phyloP scores from a whole-genome alignment of 2,329 filamentous ascomycete species.

The Aspergillus pseudoglaucus region DNA sequence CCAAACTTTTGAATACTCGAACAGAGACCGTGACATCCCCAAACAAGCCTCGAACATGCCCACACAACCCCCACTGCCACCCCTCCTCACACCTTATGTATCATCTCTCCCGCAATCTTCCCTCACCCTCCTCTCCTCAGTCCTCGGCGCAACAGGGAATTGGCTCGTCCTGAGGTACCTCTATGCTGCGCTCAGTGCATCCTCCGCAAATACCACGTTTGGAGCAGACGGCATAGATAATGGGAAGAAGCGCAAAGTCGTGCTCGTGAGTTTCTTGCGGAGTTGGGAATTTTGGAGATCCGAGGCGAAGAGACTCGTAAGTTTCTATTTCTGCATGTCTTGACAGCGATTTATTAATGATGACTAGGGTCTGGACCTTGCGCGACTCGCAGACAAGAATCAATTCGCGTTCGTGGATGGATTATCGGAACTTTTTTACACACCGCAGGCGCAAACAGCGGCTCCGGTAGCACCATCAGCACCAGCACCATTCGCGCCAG shows the following conservation, averaged over 20 bases:
- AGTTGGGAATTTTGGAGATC: conserved; percentile 73
- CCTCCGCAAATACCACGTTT: conserved; percentile 12
- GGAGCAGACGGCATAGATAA: conserved; percentile 20
- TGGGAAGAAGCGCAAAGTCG: conserved; percentile 46
- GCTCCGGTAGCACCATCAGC: conserved; percentile 9
- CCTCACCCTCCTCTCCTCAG: conserved; percentile 38
- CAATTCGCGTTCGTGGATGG: conserved; percentile 72
- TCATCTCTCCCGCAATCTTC: conserved; percentile 29
- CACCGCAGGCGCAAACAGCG: conserved; percentile 9
- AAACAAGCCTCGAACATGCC: conserved; percentile 24
- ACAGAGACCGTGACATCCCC: neutral
- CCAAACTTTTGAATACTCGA: no score
- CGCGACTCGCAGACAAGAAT: conserved; percentile 50
- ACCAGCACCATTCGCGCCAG: conserved; percentile 4
- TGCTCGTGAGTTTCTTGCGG: conserved; percentile 77
- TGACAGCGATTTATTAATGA: neutral
- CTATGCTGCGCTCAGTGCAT: conserved; percentile 38
- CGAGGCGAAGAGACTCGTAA: conserved; percentile 61
- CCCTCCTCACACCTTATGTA: conserved; percentile 33
- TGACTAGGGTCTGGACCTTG: conserved; percentile 62
- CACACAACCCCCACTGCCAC: conserved; percentile 34
- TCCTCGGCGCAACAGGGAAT: conserved; percentile 45
- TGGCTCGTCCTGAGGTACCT: conserved; percentile 52
- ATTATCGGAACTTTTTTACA: conserved; percentile 52
- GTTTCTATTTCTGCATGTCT: conserved; percentile 13